These are phyloP conservation scores for Naematelia encephala DNA, from an alignment of 768 basidiomycete species.

Conservation along the genomic window DNA sequence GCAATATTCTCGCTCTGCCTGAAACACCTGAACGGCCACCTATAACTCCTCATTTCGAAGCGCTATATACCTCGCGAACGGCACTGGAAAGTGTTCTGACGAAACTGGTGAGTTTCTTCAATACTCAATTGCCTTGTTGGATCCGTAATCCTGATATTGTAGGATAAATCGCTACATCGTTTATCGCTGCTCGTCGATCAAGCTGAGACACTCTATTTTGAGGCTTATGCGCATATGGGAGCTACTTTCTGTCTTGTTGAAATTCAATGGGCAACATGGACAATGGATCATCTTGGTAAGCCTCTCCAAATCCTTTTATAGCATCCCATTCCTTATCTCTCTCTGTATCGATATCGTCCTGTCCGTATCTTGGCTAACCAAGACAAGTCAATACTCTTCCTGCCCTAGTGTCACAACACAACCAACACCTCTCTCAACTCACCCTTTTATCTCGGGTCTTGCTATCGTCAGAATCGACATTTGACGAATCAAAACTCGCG, in stretches of 20 bases:
- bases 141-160: too few species aligned
- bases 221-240: slow-evolving; percentile 21
- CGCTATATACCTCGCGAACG: slow-evolving; percentile 12
- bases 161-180: slow-evolving; percentile 34
- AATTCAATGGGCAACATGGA: slow-evolving; percentile 43
- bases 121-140: too few species aligned
- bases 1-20: slow-evolving; percentile 25
- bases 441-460: slow-evolving; percentile 17
- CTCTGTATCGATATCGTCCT: not conserved
- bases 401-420: slow-evolving; percentile 27
- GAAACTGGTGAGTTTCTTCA: slow-evolving; percentile 30
- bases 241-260: slow-evolving; percentile 26
- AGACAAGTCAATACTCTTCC: slow-evolving; percentile 31
- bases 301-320: not conserved
- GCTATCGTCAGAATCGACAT: slow-evolving; percentile 20
- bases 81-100: slow-evolving; percentile 25
- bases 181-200: slow-evolving; percentile 32
- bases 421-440: slow-evolving; percentile 21
- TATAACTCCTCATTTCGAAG: slow-evolving; percentile 16
- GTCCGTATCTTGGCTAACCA: not conserved
- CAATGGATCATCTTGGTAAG: slow-evolving; percentile 38
- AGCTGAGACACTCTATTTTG: slow-evolving; percentile 38
- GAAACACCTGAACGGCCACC: slow-evolving; percentile 30
- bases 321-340: not conserved
- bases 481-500: slow-evolving; percentile 34